Base-by-base conservation (phyloP, 2,329 filamentous ascomycete species). In the Exophiala bonariae region DNA sequence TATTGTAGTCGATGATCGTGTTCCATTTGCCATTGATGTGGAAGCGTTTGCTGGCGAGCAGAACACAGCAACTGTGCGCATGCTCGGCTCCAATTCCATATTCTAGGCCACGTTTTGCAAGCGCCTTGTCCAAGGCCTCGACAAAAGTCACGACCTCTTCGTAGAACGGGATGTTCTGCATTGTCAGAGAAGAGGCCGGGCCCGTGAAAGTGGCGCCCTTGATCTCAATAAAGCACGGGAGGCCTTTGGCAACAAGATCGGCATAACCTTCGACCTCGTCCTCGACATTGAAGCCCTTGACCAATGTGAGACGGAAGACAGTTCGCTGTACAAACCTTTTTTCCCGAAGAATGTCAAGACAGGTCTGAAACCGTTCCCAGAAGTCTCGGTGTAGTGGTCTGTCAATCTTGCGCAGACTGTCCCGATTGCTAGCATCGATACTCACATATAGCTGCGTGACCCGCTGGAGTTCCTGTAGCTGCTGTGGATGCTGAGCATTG, bases 221-320 rank as follows among this genome's bases (percentile, higher is more conserved):
- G 67, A 97, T 80, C 73, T 97, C 92, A 39, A 97, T 83, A 63
- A 97, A 96, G 66, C 89, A 92, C 0, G 92, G 92, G 17, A 96
- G 76, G 1, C 87, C 91, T 56, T 84, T 83, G 63, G 91, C 87
- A 14, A 97, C 87, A 1, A 97, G 82, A 61, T 89, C 83, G 0
- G 92, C 92, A 63, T 99, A 97, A 3, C 92, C 92, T 56, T 85
- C 80, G 4, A 85, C 89, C 68, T 96, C 93, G 59, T 96, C 91
- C 18, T 96, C 92, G 55, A 97, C 83, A 65, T 99, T 97, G 79
- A 99, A 97, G 3, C 91, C 92, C 72, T 97, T 97, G 64, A 97
- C 93, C 2, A 99, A 83, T 0, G 92, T 97, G 3, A 97, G 79
- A 2, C 93, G 84, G 76, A 95, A 97, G 3, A 97, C 93, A 4